Evolutionary conservation across 495 filamentous ascomycete genomes (phyloP).

Genomic region (Aspergillus hancockii): DNA sequence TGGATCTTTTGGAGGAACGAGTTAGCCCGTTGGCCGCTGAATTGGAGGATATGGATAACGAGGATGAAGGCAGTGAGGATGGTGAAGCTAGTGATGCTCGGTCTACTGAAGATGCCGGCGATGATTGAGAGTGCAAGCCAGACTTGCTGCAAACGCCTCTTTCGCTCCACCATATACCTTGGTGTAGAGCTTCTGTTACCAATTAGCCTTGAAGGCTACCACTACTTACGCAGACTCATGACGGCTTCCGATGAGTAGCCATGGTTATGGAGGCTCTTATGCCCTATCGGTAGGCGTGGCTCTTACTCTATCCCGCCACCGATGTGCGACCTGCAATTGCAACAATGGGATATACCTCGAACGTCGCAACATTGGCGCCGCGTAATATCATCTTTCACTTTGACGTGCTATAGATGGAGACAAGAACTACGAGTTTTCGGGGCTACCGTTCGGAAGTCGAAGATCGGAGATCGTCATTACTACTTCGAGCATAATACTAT

Average conservation of each 20-base stretch:
- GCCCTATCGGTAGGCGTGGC: neutral
- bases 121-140: slow-evolving; percentile 26
- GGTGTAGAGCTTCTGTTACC: neutral
- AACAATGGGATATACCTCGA: neutral
- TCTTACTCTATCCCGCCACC: neutral
- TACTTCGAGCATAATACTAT: slow-evolving; percentile 1
- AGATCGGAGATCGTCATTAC: neutral
- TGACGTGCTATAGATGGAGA: neutral
- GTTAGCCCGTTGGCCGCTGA: slow-evolving; percentile 80
- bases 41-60: slow-evolving; percentile 77
- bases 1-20: slow-evolving; percentile 82
- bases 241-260: neutral
- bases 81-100: slow-evolving; percentile 21
- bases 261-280: neutral
- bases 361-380: neutral
- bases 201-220: neutral
- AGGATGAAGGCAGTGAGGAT: slow-evolving; percentile 49
- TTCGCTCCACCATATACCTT: neutral
- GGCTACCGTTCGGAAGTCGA: neutral
- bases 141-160: neutral
- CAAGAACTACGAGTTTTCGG: neutral
- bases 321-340: neutral
- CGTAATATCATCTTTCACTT: neutral
- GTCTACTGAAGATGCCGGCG: slow-evolving; percentile 21
- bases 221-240: neutral